Percentiles rank a stretch among this genome's conserved stretches.
Conservation (phyloP, 2,329 filamentous ascomycete genomes). For the Teratosphaeria gauchensis region DNA sequence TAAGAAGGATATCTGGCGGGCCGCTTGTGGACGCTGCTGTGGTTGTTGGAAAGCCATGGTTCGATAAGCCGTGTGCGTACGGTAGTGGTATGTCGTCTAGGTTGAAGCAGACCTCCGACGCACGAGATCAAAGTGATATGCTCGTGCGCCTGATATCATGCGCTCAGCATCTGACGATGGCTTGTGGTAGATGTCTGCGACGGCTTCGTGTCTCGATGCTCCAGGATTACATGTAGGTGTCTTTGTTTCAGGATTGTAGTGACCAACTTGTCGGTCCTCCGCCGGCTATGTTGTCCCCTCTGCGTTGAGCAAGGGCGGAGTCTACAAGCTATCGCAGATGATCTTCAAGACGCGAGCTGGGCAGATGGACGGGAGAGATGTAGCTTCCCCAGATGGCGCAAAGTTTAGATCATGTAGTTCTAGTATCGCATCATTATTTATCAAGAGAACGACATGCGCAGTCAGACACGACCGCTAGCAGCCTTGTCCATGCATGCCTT, state of each 20-base stretch:
- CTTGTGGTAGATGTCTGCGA: background rate
- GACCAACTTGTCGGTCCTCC: background rate
- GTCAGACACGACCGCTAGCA: background rate
- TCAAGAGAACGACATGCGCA: background rate
- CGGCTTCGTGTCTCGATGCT: background rate
- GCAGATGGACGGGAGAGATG: background rate
- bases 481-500: background rate
- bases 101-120: background rate
- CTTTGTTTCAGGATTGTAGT: background rate
- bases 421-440: background rate
- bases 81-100: background rate
- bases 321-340: background rate
- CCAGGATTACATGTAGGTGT: background rate
- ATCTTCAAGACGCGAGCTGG: background rate
- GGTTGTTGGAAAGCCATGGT: slow-evolving; percentile 26
- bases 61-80: background rate
- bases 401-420: background rate
- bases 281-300: no score
- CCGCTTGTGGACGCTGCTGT: slow-evolving; percentile 21
- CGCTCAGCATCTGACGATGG: background rate
- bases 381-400: background rate
- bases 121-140: background rate
- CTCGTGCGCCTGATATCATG: background rate
- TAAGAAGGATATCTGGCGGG: slow-evolving; percentile 15
- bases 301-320: no score